Percentiles rank a stretch among this genome's conserved stretches.
Evolutionary conservation across 495 filamentous ascomycete species (phyloP).

Genomic region (Hyaloscypha variabilis): DNA sequence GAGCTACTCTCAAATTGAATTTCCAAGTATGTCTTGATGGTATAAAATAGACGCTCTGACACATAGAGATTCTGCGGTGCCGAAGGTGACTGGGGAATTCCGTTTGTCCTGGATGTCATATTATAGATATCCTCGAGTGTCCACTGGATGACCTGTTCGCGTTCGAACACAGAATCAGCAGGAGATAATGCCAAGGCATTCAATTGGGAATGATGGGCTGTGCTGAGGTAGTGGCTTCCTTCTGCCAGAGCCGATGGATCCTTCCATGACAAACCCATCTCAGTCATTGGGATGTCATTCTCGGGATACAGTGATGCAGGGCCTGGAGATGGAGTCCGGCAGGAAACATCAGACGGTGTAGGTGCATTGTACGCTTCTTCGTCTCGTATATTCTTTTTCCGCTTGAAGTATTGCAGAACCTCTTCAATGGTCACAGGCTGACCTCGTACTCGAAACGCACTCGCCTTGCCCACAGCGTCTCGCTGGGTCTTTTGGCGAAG

Average conservation of each 20-base stretch:
- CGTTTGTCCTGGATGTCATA: background rate
- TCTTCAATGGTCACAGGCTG: background rate
- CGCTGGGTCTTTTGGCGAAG: background rate
- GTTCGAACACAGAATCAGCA: background rate
- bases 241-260: background rate
- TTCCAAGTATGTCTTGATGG: background rate
- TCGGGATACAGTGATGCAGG: background rate
- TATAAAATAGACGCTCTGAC: background rate
- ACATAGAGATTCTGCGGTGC: background rate
- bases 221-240: background rate
- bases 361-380: background rate
- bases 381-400: constrained; percentile 3
- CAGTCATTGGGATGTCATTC: background rate
- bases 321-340: background rate
- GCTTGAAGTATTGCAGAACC: background rate
- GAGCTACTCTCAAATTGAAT: background rate
- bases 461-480: background rate
- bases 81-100: background rate
- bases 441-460: background rate
- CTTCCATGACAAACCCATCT: background rate
- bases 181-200: background rate
- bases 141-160: background rate
- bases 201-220: background rate
- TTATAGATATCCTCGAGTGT: background rate
- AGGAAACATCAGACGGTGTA: constrained; percentile 5